Conservation (phyloP, 164 flowering plant genomes). For the Brasenia schreberi region DNA sequence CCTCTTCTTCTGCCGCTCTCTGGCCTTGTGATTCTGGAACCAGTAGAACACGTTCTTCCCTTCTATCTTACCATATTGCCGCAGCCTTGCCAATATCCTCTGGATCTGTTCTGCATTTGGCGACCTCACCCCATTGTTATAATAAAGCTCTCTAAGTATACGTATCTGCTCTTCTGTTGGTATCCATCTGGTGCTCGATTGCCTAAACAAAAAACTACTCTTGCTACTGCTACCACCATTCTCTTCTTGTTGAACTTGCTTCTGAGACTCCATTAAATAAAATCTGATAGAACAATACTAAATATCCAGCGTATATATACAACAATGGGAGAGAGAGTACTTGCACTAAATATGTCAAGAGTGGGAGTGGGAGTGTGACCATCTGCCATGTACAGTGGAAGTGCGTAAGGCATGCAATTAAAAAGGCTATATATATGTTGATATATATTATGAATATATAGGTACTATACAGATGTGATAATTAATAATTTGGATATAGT, state of each 20-base stretch:
- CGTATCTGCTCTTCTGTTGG: conserved; percentile 89
- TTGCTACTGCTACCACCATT: conserved; percentile 17
- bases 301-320: conserved; percentile 12
- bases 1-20: conserved; percentile 85
- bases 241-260: conserved; percentile 24
- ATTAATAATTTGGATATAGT: background rate
- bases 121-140: conserved; percentile 85
- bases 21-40: conserved; percentile 97
- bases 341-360: conserved; percentile 3
- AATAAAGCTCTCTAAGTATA: conserved; percentile 77
- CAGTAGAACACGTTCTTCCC: conserved; percentile 98
- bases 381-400: background rate
- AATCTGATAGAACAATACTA: conserved; percentile 2
- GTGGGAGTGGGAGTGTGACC: conserved; percentile 12
- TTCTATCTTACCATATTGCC: conserved; percentile 90
- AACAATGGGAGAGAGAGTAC: background rate
- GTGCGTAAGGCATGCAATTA: background rate
- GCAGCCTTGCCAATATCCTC: conserved; percentile 62
- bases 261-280: conserved; percentile 33
- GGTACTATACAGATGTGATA: background rate
- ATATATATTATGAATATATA: too few species aligned
- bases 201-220: conserved; percentile 48
- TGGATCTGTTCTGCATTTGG: conserved; percentile 89
- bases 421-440: background rate
- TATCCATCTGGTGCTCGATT: conserved; percentile 79